These are phyloP conservation scores for Priceomyces castillae DNA, from an alignment of 805 yeast genomes.

Conservation along the genomic window DNA sequence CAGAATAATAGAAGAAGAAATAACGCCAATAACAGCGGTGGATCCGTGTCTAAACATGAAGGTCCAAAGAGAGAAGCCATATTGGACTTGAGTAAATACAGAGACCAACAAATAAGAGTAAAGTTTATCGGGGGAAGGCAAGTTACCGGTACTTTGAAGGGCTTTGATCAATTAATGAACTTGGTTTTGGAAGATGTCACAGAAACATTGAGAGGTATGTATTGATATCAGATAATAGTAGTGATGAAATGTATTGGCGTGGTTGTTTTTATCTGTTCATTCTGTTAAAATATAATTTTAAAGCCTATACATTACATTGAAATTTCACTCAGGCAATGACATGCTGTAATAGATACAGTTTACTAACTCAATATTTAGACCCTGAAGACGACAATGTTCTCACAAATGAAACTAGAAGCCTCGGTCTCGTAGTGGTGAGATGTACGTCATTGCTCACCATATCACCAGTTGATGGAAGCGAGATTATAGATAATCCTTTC, in stretches of 20 bases:
- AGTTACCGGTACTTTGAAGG: conserved; percentile 77
- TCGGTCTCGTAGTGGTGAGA: conserved; percentile 81
- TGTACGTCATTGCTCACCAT: conserved; percentile 75
- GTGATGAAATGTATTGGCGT: too few relatives aligned
- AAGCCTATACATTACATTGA: too few relatives aligned
- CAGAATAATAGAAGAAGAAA: conserved; percentile 15
- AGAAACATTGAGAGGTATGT: conserved; percentile 61
- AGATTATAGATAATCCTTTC: conserved; percentile 70
- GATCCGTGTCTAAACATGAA: conserved; percentile 36
- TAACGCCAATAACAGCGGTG: conserved; percentile 6
- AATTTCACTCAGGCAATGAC: too few relatives aligned
- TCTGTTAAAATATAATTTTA: too few relatives aligned
- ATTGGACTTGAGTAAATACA: conserved; percentile 71
- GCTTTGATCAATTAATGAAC: conserved; percentile 80
- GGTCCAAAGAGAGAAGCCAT: conserved; percentile 92
- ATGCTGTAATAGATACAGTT: neutral
- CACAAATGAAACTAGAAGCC: conserved; percentile 57
- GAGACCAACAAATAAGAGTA: conserved; percentile 70
- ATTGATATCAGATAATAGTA: neutral
- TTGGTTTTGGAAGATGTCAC: conserved; percentile 67
- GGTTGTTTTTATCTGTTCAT: too few relatives aligned
- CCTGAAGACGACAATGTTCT: conserved; percentile 58
- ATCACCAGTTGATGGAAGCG: conserved; percentile 73
- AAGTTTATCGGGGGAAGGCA: conserved; percentile 85
- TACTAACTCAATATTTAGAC: conserved; percentile 35